A percentile compares a stretch with the other conserved stretches of the same genome.
Conservation (phyloP, 148 eudicot species). For the Limonium bicolor region DNA sequence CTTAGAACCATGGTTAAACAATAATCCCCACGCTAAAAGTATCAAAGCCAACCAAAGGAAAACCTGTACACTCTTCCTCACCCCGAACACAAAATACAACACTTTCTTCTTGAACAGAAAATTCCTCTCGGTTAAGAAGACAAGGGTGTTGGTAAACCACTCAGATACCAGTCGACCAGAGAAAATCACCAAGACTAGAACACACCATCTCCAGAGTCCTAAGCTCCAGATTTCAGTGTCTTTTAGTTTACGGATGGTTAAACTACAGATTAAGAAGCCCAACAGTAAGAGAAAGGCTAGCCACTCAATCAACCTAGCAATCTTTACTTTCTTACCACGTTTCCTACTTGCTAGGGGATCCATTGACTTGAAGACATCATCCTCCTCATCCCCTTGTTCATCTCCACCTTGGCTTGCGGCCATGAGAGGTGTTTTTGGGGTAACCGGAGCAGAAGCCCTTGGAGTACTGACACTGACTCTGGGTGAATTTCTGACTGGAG, state of each 20-base stretch:
- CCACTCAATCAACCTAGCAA: constrained; percentile 32
- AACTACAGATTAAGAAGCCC: constrained; percentile 33
- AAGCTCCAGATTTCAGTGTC: constrained; percentile 26
- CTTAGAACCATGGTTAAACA: constrained; percentile 39
- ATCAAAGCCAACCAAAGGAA: constrained; percentile 58
- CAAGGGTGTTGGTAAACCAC: constrained; percentile 31
- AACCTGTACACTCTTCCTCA: constrained; percentile 53
- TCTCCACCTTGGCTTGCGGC: constrained; percentile 26
- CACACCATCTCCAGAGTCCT: constrained; percentile 76
- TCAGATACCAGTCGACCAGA: constrained; percentile 54
- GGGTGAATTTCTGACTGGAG: constrained; percentile 26
- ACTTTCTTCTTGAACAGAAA: constrained; percentile 60
- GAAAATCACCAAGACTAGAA: constrained; percentile 43
- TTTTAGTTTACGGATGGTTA: constrained; percentile 19
- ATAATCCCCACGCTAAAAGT: constrained; percentile 66
- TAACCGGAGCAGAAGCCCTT: constrained; percentile 17
- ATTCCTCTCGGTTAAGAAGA: constrained; percentile 55
- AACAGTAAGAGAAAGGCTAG: constrained; percentile 21
- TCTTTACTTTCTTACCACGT: constrained; percentile 22
- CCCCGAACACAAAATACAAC: constrained; percentile 57
- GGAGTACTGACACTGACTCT: constrained; percentile 17
- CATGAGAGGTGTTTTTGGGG: constrained; percentile 45
- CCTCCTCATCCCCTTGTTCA: constrained; percentile 46
- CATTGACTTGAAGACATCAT: constrained; percentile 32
- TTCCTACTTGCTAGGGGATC: constrained; percentile 7